Evolutionary conservation across 805 yeast species (phyloP).

Genomic region (Cyberlindnera mycetangii): DNA sequence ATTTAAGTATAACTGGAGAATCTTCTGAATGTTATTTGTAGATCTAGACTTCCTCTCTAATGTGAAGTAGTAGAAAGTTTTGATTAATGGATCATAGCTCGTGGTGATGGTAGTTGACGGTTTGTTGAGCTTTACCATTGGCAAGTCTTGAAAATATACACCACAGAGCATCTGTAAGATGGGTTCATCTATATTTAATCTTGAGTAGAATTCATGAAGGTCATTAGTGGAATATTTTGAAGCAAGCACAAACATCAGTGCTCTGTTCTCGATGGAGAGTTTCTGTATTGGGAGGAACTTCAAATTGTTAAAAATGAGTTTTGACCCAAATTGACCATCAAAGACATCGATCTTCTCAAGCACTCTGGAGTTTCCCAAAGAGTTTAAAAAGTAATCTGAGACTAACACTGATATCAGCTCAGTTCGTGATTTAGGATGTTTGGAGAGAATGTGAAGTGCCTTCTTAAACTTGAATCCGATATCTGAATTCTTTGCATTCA

Average conservation of each 20-base stretch:
- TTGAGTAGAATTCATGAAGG: conserved; percentile 8
- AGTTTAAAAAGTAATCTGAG: conserved; percentile 15
- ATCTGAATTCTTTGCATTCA: conserved; percentile 15
- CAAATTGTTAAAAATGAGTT: conserved; percentile 8
- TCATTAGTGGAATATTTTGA: conserved; percentile 14
- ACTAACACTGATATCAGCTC: conserved; percentile 10
- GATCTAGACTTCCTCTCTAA: conserved; percentile 33
- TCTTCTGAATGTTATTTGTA: conserved; percentile 30
- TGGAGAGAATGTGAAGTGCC: conserved; percentile 30
- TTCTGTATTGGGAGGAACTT: conserved; percentile 3
- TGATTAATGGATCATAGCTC: conserved; percentile 31
- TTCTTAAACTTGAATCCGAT: conserved; percentile 34
- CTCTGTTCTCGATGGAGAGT: conserved; percentile 20
- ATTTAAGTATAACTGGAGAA: conserved; percentile 30
- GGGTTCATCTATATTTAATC: conserved; percentile 17
- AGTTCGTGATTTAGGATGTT: neutral
- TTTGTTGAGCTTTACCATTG: conserved; percentile 14
- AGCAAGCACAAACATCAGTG: conserved; percentile 19
- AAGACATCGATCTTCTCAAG: conserved; percentile 20
- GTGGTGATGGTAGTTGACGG: conserved; percentile 6
- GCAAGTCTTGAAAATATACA: conserved; percentile 13
- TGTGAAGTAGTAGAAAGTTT: conserved; percentile 32
- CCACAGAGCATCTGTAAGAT: conserved; percentile 27
- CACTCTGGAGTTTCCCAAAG: conserved; percentile 8
- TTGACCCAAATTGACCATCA: conserved; percentile 12